Evolutionary conservation across 108 stramenopile species (phyloP).

Genomic region (Epithemia pelagica): DNA sequence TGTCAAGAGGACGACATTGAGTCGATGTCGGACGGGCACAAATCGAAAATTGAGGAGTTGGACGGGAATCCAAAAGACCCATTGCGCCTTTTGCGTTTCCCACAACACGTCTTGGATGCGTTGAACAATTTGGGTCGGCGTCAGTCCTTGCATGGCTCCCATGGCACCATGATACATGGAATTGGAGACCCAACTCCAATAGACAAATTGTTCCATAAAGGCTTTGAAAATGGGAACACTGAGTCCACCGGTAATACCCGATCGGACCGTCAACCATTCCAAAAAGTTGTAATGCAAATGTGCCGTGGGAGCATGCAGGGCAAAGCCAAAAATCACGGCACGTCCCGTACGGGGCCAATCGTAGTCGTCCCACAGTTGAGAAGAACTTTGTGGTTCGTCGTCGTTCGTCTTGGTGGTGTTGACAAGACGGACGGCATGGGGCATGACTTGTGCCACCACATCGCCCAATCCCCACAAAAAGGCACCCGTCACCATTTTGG

Average conservation of each 20-base stretch:
- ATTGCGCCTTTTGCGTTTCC: conserved; percentile 51
- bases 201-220: conserved; percentile 82
- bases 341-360: conserved; percentile 51
- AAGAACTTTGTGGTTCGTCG: not conserved
- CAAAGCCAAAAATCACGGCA: conserved; percentile 59
- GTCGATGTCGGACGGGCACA: conserved; percentile 68
- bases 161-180: conserved; percentile 70
- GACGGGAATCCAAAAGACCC: conserved; percentile 62
- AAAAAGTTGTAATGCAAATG: conserved; percentile 77
- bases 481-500: conserved; percentile 59
- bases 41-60: conserved; percentile 71
- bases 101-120: conserved; percentile 57
- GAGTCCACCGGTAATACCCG: conserved; percentile 39
- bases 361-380: conserved; percentile 19
- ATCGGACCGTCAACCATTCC: conserved; percentile 61
- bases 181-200: conserved; percentile 77
- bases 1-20: conserved; percentile 71
- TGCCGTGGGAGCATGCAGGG: conserved; percentile 58
- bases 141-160: conserved; percentile 70
- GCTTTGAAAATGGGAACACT: conserved; percentile 66
- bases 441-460: conserved; percentile 62
- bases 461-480: conserved; percentile 73
- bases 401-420: not conserved
- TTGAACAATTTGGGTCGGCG: conserved; percentile 33
- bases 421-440: conserved; percentile 13